Evolutionary conservation across 129 eudicot genomes (phyloP).

Genomic region (Escallonia rubra): DNA sequence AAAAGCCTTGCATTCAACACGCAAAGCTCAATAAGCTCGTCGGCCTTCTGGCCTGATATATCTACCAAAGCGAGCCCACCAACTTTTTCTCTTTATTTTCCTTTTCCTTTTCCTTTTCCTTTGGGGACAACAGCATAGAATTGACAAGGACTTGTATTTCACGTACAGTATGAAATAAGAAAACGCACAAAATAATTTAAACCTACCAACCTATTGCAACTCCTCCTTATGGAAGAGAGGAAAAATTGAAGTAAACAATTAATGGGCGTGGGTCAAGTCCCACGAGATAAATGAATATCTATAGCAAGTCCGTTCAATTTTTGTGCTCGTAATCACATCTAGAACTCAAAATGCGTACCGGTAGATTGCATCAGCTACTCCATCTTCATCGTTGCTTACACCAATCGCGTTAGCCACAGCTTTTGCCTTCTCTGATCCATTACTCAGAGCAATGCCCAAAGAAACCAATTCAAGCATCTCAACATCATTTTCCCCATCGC

Average conservation of each 20-base stretch:
- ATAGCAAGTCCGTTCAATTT: not conserved
- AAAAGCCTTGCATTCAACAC: too few relatives aligned
- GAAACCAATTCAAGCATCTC: conserved; percentile 87
- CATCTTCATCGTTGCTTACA: conserved; percentile 89
- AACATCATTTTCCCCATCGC: conserved; percentile 93
- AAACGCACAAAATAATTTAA: not conserved
- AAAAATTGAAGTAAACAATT: not conserved
- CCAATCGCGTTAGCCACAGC: conserved; percentile 81
- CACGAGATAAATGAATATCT: not conserved
- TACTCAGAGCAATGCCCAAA: conserved; percentile 85
- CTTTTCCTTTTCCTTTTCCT: too few relatives aligned
- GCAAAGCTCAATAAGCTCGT: too few relatives aligned
- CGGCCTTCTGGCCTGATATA: too few relatives aligned
- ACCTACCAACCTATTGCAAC: not conserved
- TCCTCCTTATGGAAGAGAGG: not conserved
- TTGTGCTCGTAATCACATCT: conserved; percentile 6
- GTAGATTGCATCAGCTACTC: conserved; percentile 93
- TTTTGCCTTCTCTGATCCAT: conserved; percentile 91
- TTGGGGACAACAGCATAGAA: too few relatives aligned
- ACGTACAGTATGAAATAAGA: not conserved
- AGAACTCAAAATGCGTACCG: conserved; percentile 73
- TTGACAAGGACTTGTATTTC: too few relatives aligned
- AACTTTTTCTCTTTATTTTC: too few relatives aligned
- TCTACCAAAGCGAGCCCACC: too few relatives aligned
- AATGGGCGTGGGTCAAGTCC: not conserved